Base-by-base conservation (phyloP, 2,329 filamentous ascomycete species). In the Aspergillus caelatus region DNA sequence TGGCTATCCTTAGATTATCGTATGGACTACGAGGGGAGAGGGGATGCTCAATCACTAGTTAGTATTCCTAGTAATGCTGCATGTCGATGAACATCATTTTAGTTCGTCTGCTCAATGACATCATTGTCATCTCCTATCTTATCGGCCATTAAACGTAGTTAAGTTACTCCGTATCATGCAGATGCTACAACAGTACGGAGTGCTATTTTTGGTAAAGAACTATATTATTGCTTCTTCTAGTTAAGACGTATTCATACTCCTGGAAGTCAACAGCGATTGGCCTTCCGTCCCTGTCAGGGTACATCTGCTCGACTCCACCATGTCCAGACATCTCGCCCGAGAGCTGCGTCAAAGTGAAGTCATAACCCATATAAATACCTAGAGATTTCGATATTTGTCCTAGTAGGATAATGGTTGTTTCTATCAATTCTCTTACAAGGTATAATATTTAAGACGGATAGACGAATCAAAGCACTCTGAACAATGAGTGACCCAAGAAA, bases 401-500 rank as follows among this genome's bases (percentile, higher is more conserved):
- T 8, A 26, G 21, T 48, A 10, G 9, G 19, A 41, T 5, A 26
- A 26, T 19, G 36, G 7, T 2, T n/a, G 7, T 8, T n/a, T 41
- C 39, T n/a, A 41, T 41, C 4, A 7, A 26, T 26, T 26, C 26
- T 26, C n/a, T 41, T 41, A n/a, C 3, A 26, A 26, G 8, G 1
- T 3, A 6, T n/a, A 10, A 41, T n/a, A 10, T 0, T 1, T 41
- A 41, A 41, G 7, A 41, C 8, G 7, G 16, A 41, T n/a, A 41
- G 8, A n/a, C 8, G 6, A 41, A n/a, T 19, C n/a, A 19, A 9
- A 3, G 7, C 39, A 6, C 2, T 11, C 28, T 19, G 12, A 36
- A 54, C 52, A 36, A 74, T 73, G 71, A 69, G 72, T 34, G 85
- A 88, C 69, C 79, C 81, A 10, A 81, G 80, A 5, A 85, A 83